These are phyloP conservation scores for Ricinus communis DNA, from an alignment of 345 rosid species.

Conservation along the genomic window DNA sequence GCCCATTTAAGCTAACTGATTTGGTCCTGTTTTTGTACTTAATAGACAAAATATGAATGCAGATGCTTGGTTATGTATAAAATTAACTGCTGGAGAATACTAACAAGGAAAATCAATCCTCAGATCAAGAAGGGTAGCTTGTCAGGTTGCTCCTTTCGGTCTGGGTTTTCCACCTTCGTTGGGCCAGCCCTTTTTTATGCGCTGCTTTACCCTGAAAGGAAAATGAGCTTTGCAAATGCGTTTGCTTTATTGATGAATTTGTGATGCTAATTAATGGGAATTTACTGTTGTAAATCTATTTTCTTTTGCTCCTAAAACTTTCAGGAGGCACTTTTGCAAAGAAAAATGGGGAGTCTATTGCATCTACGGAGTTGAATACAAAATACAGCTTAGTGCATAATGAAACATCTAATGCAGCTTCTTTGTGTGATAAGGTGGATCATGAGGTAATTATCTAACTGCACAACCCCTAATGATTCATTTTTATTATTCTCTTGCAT, in stretches of 20 bases:
- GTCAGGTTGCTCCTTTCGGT: too few species aligned
- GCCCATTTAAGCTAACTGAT: background rate
- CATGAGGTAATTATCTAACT: constrained; percentile 40
- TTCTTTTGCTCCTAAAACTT: constrained; percentile 19
- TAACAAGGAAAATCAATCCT: background rate
- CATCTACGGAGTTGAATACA: constrained; percentile 30
- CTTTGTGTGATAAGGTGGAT: constrained; percentile 32
- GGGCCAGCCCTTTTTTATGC: too few species aligned
- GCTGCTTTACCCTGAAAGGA: too few species aligned
- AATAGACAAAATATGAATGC: background rate
- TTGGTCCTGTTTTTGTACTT: background rate
- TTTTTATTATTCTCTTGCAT: background rate
- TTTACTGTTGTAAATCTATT: too few species aligned
- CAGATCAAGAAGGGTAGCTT: too few species aligned
- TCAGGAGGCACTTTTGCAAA: constrained; percentile 37
- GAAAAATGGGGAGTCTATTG: constrained; percentile 40
- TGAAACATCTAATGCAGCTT: constrained; percentile 29
- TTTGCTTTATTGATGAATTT: background rate
- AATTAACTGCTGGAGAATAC: background rate
- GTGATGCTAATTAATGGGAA: background rate
- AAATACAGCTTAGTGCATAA: constrained; percentile 24
- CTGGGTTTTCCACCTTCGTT: too few species aligned
- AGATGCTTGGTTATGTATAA: background rate
- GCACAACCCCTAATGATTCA: background rate
- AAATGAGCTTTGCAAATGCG: too few species aligned